phyloP scores from a whole-genome alignment of 1,139 yeast species.

The Spencermartinsiella ligniputridi region DNA sequence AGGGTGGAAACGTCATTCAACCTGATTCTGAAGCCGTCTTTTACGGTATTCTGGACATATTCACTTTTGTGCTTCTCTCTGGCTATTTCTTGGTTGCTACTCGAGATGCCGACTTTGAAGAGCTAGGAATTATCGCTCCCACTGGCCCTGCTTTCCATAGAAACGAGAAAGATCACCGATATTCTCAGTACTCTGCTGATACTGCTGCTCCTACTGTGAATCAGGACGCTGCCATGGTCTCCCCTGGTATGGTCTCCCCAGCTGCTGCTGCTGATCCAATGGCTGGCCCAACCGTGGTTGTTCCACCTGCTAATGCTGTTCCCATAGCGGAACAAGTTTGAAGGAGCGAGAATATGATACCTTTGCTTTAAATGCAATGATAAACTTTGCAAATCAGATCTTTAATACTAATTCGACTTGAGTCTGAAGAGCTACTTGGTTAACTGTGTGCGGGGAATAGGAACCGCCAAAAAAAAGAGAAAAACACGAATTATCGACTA shows the following conservation, averaged over 20 bases:
- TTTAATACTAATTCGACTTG: too few relatives aligned
- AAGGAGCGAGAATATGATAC: too few relatives aligned
- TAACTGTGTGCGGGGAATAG: too few relatives aligned
- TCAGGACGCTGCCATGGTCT: slow-evolving; percentile 7
- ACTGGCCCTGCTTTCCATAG: slow-evolving; percentile 22
- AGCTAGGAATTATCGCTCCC: slow-evolving; percentile 20
- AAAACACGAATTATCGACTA: too few relatives aligned
- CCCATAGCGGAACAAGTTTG: slow-evolving; percentile 10
- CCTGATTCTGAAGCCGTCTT: slow-evolving; percentile 66
- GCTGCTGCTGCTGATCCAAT: slow-evolving; percentile 11
- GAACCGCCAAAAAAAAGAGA: too few relatives aligned
- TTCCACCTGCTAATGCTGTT: slow-evolving; percentile 13
- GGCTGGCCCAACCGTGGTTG: too few relatives aligned
- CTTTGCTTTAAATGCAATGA: too few relatives aligned
- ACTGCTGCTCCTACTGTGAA: slow-evolving; percentile 14
- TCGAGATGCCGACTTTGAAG: slow-evolving; percentile 19
- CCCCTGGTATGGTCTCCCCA: slow-evolving; percentile 6
- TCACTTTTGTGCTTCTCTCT: slow-evolving; percentile 38
- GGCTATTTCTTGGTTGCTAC: slow-evolving; percentile 23
- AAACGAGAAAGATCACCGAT: slow-evolving; percentile 15
- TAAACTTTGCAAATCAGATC: too few relatives aligned
- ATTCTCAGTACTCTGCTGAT: slow-evolving; percentile 18
- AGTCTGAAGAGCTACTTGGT: too few relatives aligned
- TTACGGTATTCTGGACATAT: slow-evolving; percentile 57
- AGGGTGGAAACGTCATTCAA: slow-evolving; percentile 63